Conservation (phyloP, 768 basidiomycete genomes). For the Mycena maculata region DNA sequence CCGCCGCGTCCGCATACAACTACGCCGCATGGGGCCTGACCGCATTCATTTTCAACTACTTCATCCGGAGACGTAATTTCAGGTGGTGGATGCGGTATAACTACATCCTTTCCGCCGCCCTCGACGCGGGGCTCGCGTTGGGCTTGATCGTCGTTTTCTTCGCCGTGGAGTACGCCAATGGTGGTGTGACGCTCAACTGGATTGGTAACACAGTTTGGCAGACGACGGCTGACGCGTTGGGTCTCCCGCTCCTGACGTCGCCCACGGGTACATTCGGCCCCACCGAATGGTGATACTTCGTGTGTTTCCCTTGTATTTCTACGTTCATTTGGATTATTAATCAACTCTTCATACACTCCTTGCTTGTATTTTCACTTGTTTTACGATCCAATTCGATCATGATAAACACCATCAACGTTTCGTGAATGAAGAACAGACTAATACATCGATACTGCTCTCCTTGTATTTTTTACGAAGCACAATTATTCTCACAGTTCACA, state of each 20-base stretch:
- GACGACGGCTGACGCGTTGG: conserved; percentile 76
- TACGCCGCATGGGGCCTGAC: conserved; percentile 81
- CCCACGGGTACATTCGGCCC: conserved; percentile 28
- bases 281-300: conserved; percentile 22
- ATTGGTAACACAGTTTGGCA: conserved; percentile 85
- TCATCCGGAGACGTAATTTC: conserved; percentile 77
- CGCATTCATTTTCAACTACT: conserved; percentile 91
- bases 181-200: conserved; percentile 72
- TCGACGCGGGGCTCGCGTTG: conserved; percentile 74
- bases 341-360: too few species aligned
- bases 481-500: too few species aligned
- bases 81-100: conserved; percentile 93
- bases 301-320: too few species aligned
- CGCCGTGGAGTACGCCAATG: conserved; percentile 62
- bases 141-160: conserved; percentile 75
- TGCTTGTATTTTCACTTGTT: too few species aligned
- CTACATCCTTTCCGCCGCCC: conserved; percentile 83
- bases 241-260: conserved; percentile 57
- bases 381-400: too few species aligned
- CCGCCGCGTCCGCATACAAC: conserved; percentile 90
- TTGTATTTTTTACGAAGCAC: too few species aligned
- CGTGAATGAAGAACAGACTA: too few species aligned
- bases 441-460: too few species aligned
- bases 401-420: too few species aligned
- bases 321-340: too few species aligned